Percentiles rank a stretch among this genome's conserved stretches.
Conservation (phyloP, 148 eudicot species). For the Amaranthus hypochondriacus region DNA sequence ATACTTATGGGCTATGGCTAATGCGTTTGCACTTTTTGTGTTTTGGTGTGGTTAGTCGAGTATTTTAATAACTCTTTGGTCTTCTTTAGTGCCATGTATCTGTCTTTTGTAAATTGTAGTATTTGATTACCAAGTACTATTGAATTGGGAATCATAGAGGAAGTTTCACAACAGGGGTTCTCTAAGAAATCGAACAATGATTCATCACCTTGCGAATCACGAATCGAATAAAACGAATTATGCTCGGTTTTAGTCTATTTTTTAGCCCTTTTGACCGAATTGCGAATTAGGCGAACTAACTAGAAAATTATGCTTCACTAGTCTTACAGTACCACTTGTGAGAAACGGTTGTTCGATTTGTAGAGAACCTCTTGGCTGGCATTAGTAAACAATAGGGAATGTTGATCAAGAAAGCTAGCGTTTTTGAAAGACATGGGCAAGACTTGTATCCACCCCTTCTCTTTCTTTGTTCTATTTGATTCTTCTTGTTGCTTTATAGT, state of each 20-base stretch:
- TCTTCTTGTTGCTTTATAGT: neutral
- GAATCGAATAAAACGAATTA: too few species aligned
- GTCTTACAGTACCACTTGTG: neutral
- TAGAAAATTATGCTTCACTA: neutral
- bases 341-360: neutral
- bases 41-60: neutral
- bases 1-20: neutral
- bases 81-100: too few species aligned
- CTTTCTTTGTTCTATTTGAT: neutral
- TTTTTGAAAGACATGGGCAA: constrained; percentile 2
- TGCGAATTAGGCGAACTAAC: too few species aligned
- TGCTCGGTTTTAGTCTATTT: too few species aligned
- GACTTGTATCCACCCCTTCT: neutral
- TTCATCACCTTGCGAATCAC: too few species aligned
- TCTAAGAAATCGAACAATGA: too few species aligned
- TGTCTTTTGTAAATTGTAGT: neutral
- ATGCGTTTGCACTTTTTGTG: neutral
- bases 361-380: neutral
- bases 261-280: neutral
- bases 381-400: neutral
- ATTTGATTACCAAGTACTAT: neutral
- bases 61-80: neutral
- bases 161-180: neutral
- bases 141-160: neutral
- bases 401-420: neutral